A percentile compares a stretch with the other conserved stretches of the same genome.
These are phyloP conservation scores for Quercus phellos DNA, from an alignment of 331 rosid genomes.

Conservation along the genomic window DNA sequence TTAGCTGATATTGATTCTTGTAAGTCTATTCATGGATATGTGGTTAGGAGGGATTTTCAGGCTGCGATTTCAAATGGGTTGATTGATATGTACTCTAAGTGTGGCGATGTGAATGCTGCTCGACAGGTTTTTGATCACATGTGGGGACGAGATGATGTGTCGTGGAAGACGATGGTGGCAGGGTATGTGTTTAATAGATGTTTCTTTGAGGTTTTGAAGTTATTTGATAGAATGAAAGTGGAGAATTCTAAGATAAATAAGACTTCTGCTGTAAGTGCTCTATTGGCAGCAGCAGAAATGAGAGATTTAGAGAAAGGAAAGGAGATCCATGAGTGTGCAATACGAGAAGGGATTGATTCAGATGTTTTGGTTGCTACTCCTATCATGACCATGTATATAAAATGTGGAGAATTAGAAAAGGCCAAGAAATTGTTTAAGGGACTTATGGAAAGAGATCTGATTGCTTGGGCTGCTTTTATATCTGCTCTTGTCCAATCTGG, in stretches of 20 bases:
- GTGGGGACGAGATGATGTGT: constrained; percentile 42
- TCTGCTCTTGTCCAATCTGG: constrained; percentile 60
- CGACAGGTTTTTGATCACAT: constrained; percentile 33
- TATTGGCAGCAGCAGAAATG: constrained; percentile 59
- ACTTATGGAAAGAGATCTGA: constrained; percentile 41
- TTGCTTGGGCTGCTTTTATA: constrained; percentile 63
- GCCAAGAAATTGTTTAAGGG: constrained; percentile 43
- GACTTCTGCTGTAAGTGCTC: constrained; percentile 40
- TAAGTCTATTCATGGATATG: constrained; percentile 57
- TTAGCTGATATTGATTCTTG: constrained; percentile 46
- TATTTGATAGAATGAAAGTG: constrained; percentile 38
- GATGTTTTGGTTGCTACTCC: constrained; percentile 54
- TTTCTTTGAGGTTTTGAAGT: constrained; percentile 50
- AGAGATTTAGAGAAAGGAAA: constrained; percentile 52
- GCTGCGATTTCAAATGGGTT: constrained; percentile 43
- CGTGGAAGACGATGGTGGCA: constrained; percentile 62
- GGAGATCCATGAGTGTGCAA: constrained; percentile 45
- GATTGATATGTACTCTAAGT: constrained; percentile 72
- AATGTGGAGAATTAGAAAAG: constrained; percentile 52
- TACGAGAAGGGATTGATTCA: constrained; percentile 29
- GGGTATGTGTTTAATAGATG: constrained; percentile 47
- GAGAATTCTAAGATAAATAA: constrained; percentile 35
- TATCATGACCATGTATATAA: constrained; percentile 54
- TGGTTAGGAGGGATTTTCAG: constrained; percentile 36
- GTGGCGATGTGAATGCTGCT: constrained; percentile 45